Evolutionary conservation across 768 basidiomycete species (phyloP).

Genomic region (Lanmaoa rubissima): DNA sequence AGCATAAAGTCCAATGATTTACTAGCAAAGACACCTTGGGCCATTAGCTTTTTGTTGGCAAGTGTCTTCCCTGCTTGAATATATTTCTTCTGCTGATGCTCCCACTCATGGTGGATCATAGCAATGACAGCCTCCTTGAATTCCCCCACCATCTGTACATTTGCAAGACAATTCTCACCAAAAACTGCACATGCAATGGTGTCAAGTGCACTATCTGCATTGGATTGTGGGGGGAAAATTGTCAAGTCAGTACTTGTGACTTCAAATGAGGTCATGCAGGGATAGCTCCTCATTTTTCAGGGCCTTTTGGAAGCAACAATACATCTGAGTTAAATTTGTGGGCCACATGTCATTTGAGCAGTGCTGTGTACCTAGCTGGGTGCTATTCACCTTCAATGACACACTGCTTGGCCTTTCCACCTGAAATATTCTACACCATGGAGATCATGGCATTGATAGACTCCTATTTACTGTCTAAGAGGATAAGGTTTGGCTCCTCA

Average conservation of each 20-base stretch:
- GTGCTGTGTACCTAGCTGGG: too few relatives aligned
- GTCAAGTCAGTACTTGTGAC: neutral
- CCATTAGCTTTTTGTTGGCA: neutral
- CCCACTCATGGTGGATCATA: slow-evolving; percentile 4
- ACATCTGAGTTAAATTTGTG: slow-evolving; percentile 3
- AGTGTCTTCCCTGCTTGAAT: neutral
- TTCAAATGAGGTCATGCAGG: slow-evolving; percentile 2
- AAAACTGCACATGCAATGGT: slow-evolving; percentile 3
- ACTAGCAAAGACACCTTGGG: neutral
- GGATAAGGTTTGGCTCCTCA: too few relatives aligned
- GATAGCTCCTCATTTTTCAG: slow-evolving; percentile 1
- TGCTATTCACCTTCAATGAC: too few relatives aligned
- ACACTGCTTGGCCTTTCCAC: too few relatives aligned
- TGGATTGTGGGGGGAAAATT: neutral
- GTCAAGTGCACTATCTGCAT: slow-evolving; percentile 3
- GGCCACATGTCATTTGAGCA: slow-evolving; percentile 3
- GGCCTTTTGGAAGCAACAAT: neutral
- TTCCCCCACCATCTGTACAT: neutral
- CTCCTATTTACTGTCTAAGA: too few relatives aligned
- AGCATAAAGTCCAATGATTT: too few relatives aligned
- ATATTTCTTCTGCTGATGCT: slow-evolving; percentile 5
- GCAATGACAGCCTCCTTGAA: slow-evolving; percentile 4
- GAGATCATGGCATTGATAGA: too few relatives aligned
- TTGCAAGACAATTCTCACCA: slow-evolving; percentile 7
- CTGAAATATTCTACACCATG: too few relatives aligned